Evolutionary conservation across 2,329 filamentous ascomycete species (phyloP).

Genomic region (Exutisphaerella laricina): DNA sequence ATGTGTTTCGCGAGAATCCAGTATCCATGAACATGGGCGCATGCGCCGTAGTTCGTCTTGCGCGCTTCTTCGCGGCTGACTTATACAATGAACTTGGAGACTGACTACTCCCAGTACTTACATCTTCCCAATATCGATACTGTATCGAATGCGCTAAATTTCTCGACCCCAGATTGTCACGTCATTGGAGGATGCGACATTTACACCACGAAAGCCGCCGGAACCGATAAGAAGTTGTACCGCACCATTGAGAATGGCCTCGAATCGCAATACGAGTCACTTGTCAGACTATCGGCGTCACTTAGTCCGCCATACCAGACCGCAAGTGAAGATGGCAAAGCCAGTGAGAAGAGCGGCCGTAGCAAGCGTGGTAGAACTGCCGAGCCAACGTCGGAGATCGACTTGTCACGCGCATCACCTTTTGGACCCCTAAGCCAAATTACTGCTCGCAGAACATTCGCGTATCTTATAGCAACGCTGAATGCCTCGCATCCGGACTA

Average conservation of each 20-base stretch:
- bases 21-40: background rate
- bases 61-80: slow-evolving; percentile 11
- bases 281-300: slow-evolving; percentile 78
- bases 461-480: slow-evolving; percentile 91
- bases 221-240: slow-evolving; percentile 94
- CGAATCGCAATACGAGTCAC: slow-evolving; percentile 83
- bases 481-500: slow-evolving; percentile 96
- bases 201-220: slow-evolving; percentile 94
- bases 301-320: slow-evolving; percentile 68
- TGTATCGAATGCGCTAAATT: slow-evolving; percentile 88
- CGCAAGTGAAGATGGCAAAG: slow-evolving; percentile 22
- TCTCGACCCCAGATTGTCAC: slow-evolving; percentile 87
- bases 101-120: slow-evolving; percentile 62
- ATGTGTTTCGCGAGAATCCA: slow-evolving; percentile 16
- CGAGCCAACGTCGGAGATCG: slow-evolving; percentile 36
- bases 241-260: slow-evolving; percentile 89
- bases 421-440: slow-evolving; percentile 88
- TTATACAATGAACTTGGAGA: background rate
- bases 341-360: slow-evolving; percentile 14
- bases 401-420: slow-evolving; percentile 80
- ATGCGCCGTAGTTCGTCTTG: background rate
- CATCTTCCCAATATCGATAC: slow-evolving; percentile 86
- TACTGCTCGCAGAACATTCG: slow-evolving; percentile 84
- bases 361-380: slow-evolving; percentile 30
- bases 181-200: slow-evolving; percentile 92